phyloP scores from a whole-genome alignment of 768 basidiomycete genomes.

The Daedaleopsis sinensis region DNA sequence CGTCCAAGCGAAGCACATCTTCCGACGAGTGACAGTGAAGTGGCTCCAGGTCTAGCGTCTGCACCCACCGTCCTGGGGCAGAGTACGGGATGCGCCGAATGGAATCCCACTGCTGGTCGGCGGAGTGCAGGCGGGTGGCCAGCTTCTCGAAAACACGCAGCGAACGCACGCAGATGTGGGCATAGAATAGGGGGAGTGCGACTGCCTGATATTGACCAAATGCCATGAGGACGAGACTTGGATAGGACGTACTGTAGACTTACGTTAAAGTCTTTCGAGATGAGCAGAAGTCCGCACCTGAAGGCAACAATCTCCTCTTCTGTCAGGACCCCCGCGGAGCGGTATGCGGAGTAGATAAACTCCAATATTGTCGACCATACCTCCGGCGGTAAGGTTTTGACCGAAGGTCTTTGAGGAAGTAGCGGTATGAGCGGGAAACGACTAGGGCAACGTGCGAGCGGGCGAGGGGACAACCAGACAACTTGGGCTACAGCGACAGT shows the following conservation, averaged over 20 bases:
- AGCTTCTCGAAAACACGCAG: slow-evolving; percentile 57
- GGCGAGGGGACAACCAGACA: slow-evolving; percentile 66
- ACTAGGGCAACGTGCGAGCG: slow-evolving; percentile 61
- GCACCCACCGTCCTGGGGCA: slow-evolving; percentile 87
- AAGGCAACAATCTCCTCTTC: slow-evolving; percentile 10
- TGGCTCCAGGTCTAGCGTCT: slow-evolving; percentile 68
- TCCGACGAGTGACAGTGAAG: slow-evolving; percentile 47
- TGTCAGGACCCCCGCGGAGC: slow-evolving; percentile 3
- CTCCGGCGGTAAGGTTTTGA: slow-evolving; percentile 66
- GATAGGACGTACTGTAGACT: neutral
- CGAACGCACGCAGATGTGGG: slow-evolving; percentile 49
- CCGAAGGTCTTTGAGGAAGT: slow-evolving; percentile 54
- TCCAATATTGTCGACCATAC: slow-evolving; percentile 69
- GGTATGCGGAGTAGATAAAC: slow-evolving; percentile 31
- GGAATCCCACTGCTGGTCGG: slow-evolving; percentile 86
- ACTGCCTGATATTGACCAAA: slow-evolving; percentile 49
- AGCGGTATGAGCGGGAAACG: slow-evolving; percentile 69
- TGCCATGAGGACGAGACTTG: neutral
- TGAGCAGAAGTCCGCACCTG: slow-evolving; percentile 32
- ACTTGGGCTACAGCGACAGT: neutral
- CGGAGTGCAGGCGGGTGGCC: slow-evolving; percentile 53
- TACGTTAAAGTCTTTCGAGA: slow-evolving; percentile 23
- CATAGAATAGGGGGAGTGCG: slow-evolving; percentile 67
- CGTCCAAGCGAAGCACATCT: slow-evolving; percentile 60
- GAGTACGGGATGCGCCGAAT: slow-evolving; percentile 87